phyloP scores from a whole-genome alignment of 2,329 filamentous ascomycete species.

The Aspergillus sp. region DNA sequence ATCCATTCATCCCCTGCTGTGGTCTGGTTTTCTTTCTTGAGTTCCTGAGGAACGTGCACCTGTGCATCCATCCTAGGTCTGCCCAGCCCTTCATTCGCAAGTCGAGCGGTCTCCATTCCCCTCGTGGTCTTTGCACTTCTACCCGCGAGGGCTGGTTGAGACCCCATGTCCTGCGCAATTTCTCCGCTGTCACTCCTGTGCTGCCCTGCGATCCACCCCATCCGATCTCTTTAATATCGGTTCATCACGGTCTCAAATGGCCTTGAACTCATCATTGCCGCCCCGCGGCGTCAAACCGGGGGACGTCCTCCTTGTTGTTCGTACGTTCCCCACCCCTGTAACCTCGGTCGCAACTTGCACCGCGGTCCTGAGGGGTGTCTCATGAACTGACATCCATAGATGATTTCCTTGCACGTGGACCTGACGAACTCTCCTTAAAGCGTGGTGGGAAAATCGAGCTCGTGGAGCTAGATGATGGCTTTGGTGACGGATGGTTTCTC shows the following conservation, averaged over 20 bases:
- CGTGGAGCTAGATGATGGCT: slow-evolving; percentile 65
- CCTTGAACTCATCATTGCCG: slow-evolving; percentile 25
- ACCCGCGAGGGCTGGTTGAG: slow-evolving; percentile 24
- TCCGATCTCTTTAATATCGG: slow-evolving; percentile 11
- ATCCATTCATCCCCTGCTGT: not conserved
- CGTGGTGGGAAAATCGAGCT: slow-evolving; percentile 69
- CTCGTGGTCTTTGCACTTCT: slow-evolving; percentile 4
- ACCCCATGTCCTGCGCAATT: slow-evolving; percentile 31
- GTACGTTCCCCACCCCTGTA: slow-evolving; percentile 34
- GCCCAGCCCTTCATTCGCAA: slow-evolving; percentile 1
- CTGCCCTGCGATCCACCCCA: slow-evolving; percentile 8
- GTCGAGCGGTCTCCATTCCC: not conserved
- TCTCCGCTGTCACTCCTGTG: slow-evolving; percentile 14
- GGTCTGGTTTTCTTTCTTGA: not conserved
- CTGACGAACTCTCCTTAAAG: slow-evolving; percentile 84
- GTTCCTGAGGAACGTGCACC: not conserved
- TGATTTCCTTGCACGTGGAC: slow-evolving; percentile 86
- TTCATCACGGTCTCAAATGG: slow-evolving; percentile 24
- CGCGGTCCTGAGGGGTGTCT: too few relatives aligned
- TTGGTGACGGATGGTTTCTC: slow-evolving; percentile 66
- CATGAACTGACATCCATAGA: slow-evolving; percentile 52
- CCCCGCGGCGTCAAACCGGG: slow-evolving; percentile 40
- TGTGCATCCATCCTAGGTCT: not conserved
- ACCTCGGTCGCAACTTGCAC: slow-evolving; percentile 12
- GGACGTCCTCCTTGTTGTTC: slow-evolving; percentile 45